A percentile compares a stretch with the other conserved stretches of the same genome.
These are phyloP conservation scores for Leccinum truebloodii DNA, from an alignment of 768 basidiomycete genomes.

Conservation along the genomic window DNA sequence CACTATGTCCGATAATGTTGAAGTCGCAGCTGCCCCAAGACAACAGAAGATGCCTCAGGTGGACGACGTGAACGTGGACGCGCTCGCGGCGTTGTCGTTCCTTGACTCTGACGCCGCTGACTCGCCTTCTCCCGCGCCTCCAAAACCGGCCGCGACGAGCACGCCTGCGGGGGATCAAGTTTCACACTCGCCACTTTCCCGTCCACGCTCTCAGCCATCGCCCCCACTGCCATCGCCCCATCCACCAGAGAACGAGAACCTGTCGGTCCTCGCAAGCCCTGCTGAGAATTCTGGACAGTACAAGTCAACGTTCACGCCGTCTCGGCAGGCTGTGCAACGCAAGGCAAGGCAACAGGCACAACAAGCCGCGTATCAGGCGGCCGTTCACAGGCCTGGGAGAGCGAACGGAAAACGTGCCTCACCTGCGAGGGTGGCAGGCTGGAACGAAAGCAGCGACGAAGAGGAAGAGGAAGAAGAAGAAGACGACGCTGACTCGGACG, in stretches of 20 bases:
- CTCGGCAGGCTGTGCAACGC: constrained; percentile 80
- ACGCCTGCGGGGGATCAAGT: constrained; percentile 4
- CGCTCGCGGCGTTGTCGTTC: constrained; percentile 77
- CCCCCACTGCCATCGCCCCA: constrained; percentile 33
- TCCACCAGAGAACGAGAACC: constrained; percentile 37
- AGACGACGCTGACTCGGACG: constrained; percentile 65
- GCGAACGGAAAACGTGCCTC: constrained; percentile 41
- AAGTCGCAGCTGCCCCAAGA: constrained; percentile 5
- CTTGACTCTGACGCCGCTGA: constrained; percentile 46
- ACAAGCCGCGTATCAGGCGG: constrained; percentile 79
- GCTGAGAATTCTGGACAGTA: constrained; percentile 43
- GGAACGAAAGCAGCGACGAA: constrained; percentile 77
- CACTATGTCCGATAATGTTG: constrained; percentile 34
- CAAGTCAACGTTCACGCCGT: constrained; percentile 88
- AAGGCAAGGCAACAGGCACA: constrained; percentile 83
- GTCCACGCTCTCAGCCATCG: constrained; percentile 30
- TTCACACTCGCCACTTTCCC: constrained; percentile 27
- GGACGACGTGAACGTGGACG: constrained; percentile 65
- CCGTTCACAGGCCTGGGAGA: constrained; percentile 72
- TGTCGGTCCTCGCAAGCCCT: constrained; percentile 19
- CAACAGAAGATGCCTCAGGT: constrained; percentile 22
- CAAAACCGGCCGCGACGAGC: constrained; percentile 10
- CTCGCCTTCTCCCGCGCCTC: constrained; percentile 24
- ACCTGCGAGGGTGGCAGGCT: constrained; percentile 44
- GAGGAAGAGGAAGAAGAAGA: constrained; percentile 75